Percentiles rank a stretch among this genome's conserved stretches.
These are phyloP conservation scores for Ophiostoma ips DNA, from an alignment of 2,329 filamentous ascomycete species.

Conservation along the genomic window DNA sequence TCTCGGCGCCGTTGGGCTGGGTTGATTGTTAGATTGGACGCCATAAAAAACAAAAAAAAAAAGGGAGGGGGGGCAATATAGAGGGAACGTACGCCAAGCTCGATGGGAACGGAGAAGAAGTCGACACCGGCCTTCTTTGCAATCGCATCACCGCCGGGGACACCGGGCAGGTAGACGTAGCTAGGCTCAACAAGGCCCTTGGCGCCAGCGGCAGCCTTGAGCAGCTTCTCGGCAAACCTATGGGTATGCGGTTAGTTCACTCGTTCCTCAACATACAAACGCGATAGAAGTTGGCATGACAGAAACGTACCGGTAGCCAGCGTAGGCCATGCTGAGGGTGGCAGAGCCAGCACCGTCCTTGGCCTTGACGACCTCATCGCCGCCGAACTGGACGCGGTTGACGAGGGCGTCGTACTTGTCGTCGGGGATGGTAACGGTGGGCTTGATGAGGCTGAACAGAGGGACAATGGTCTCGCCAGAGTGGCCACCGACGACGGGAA, in stretches of 20 bases:
- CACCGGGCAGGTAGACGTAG: conserved; percentile 86
- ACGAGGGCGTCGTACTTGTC: conserved; percentile 86
- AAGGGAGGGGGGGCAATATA: neutral
- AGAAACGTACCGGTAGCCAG: conserved; percentile 64
- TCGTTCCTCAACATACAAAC: neutral
- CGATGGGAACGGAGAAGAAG: conserved; percentile 91
- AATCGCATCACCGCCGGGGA: conserved; percentile 76
- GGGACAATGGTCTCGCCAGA: conserved; percentile 97
- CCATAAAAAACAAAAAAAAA: conserved; percentile 2
- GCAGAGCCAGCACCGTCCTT: conserved; percentile 74
- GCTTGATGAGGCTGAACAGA: conserved; percentile 83
- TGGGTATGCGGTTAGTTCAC: conserved; percentile 21
- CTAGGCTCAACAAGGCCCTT: conserved; percentile 89
- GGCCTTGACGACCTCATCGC: conserved; percentile 83
- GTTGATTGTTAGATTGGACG: conserved; percentile 17
- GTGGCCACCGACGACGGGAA: conserved; percentile 93
- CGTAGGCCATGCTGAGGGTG: conserved; percentile 79
- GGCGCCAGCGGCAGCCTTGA: conserved; percentile 79
- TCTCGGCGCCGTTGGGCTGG: conserved; percentile 71
- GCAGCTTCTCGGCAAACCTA: conserved; percentile 90
- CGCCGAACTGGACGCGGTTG: conserved; percentile 94
- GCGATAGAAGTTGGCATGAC: no score
- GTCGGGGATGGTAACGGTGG: conserved; percentile 63
- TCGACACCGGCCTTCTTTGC: conserved; percentile 71
- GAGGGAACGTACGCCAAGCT: conserved; percentile 67